Evolutionary conservation across 805 yeast species (phyloP).

Genomic region (Candida nanaspora): DNA sequence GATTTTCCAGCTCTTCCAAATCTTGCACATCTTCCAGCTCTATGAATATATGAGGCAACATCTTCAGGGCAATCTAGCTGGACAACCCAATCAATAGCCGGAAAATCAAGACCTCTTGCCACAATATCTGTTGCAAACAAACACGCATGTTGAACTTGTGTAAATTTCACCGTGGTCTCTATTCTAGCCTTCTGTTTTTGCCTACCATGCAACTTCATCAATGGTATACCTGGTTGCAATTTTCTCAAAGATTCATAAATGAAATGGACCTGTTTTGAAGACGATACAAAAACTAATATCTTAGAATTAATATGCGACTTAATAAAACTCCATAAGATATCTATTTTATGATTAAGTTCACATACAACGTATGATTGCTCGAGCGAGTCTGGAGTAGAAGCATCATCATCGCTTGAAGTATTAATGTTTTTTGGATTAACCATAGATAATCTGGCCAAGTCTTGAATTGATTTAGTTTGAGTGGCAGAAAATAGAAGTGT

Average conservation of each 20-base stretch:
- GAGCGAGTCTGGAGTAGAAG: constrained; percentile 67
- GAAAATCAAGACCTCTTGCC: constrained; percentile 89
- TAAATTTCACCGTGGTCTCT: constrained; percentile 73
- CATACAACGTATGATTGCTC: constrained; percentile 77
- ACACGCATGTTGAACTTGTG: constrained; percentile 73
- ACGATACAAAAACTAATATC: constrained; percentile 75
- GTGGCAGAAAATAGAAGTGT: constrained; percentile 85
- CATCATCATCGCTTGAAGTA: constrained; percentile 25
- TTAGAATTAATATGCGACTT: constrained; percentile 76
- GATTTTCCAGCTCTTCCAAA: constrained; percentile 83
- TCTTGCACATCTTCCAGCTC: constrained; percentile 88
- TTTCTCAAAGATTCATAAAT: constrained; percentile 82
- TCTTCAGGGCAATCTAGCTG: constrained; percentile 92
- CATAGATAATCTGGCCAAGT: constrained; percentile 73
- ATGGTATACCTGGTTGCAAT: constrained; percentile 85
- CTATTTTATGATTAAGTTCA: constrained; percentile 73
- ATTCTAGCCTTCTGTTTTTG: constrained; percentile 85
- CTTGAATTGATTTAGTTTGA: constrained; percentile 74
- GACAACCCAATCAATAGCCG: constrained; percentile 91
- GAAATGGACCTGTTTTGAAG: constrained; percentile 87
- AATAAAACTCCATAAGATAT: constrained; percentile 78
- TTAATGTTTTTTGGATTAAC: constrained; percentile 56
- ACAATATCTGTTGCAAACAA: constrained; percentile 86
- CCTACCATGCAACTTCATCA: constrained; percentile 80
- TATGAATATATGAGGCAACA: constrained; percentile 78